These are phyloP conservation scores for Acacia pycnantha DNA, from an alignment of 331 rosid species.

Conservation along the genomic window DNA sequence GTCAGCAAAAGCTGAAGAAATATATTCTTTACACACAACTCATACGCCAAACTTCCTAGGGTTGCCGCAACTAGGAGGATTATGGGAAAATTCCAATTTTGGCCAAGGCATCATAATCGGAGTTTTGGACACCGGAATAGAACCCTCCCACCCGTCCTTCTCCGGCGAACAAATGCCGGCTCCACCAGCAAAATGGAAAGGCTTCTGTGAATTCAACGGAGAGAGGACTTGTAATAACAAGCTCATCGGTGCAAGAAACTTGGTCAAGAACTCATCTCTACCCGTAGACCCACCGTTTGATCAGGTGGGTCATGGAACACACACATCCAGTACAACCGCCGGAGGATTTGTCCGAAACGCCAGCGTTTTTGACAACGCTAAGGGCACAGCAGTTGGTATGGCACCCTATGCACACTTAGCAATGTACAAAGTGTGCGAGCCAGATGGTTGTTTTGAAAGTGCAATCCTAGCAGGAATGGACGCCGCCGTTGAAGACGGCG, in stretches of 20 bases:
- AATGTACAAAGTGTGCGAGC: constrained; percentile 54
- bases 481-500: constrained; percentile 52
- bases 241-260: constrained; percentile 43
- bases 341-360: constrained; percentile 56
- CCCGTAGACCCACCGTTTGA: constrained; percentile 42
- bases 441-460: constrained; percentile 29
- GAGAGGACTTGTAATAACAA: constrained; percentile 52
- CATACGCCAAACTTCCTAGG: constrained; percentile 49
- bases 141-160: constrained; percentile 52
- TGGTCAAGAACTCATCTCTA: constrained; percentile 22
- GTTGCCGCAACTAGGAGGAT: constrained; percentile 35
- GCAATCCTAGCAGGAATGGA: constrained; percentile 56
- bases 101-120: constrained; percentile 57
- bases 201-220: constrained; percentile 43
- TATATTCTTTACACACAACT: constrained; percentile 37
- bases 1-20: constrained; percentile 27
- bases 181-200: constrained; percentile 59
- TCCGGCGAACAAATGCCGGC: constrained; percentile 40
- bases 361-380: constrained; percentile 47
- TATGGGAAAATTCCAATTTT: constrained; percentile 48
- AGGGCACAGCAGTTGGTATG: constrained; percentile 68
- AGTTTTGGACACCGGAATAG: constrained; percentile 42
- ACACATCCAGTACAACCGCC: constrained; percentile 64
- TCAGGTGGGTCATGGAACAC: constrained; percentile 68
- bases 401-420: constrained; percentile 76